A percentile compares a stretch with the other conserved stretches of the same genome.
Evolutionary conservation across 805 yeast genomes (phyloP).

Genomic region (Nakazawaea ishiwadae): DNA sequence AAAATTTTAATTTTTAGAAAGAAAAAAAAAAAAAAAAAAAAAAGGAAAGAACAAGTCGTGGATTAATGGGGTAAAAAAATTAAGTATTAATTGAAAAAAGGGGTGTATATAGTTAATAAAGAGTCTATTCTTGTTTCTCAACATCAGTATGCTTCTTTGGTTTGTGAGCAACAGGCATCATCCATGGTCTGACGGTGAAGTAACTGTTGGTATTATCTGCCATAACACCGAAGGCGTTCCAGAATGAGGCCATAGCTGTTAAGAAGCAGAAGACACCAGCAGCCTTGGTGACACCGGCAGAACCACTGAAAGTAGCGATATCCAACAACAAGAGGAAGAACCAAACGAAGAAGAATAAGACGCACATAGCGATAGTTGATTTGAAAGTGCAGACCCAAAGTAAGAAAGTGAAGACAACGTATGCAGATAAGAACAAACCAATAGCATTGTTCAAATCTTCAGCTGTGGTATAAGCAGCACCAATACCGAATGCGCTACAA

Average conservation of each 20-base stretch:
- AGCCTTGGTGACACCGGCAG: slow-evolving; percentile 29
- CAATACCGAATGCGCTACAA: slow-evolving; percentile 39
- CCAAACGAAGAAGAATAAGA: slow-evolving; percentile 37
- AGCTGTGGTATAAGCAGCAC: slow-evolving; percentile 28
- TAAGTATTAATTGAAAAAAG: too few species aligned
- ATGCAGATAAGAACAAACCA: slow-evolving; percentile 45
- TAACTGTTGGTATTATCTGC: slow-evolving; percentile 55
- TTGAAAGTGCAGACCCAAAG: slow-evolving; percentile 43
- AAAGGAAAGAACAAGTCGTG: too few species aligned
- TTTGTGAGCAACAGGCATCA: slow-evolving; percentile 45
- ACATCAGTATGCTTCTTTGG: slow-evolving; percentile 24
- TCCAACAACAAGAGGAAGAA: slow-evolving; percentile 41
- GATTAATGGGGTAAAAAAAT: too few species aligned
- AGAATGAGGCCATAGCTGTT: slow-evolving; percentile 39
- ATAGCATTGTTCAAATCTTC: slow-evolving; percentile 32
- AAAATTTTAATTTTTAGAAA: too few species aligned
- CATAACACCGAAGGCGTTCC: slow-evolving; percentile 42
- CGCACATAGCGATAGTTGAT: slow-evolving; percentile 37
- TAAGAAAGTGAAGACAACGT: slow-evolving; percentile 46
- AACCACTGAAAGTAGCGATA: slow-evolving; percentile 37
- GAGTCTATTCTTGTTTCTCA: background rate
- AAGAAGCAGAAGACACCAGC: slow-evolving; percentile 46
- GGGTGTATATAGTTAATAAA: too few species aligned
- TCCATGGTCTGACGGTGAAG: slow-evolving; percentile 43
- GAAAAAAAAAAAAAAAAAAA: too few species aligned